phyloP scores from a whole-genome alignment of 495 filamentous ascomycete species.

The Opeltia flavorubescens region DNA sequence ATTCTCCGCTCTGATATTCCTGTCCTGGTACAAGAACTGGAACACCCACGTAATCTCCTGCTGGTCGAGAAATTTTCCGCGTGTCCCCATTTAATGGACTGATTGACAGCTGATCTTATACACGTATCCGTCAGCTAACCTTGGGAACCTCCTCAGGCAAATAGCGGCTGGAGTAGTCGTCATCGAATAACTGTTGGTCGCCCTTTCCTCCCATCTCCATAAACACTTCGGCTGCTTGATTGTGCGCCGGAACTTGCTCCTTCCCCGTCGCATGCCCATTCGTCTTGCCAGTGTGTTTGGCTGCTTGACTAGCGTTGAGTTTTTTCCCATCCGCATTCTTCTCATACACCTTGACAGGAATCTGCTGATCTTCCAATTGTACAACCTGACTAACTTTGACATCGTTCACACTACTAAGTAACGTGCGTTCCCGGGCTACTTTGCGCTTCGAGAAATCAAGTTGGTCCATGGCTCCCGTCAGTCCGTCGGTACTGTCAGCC shows the following conservation, averaged over 20 bases:
- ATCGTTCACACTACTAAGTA: slow-evolving; percentile 71
- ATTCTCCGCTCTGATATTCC: too few relatives aligned
- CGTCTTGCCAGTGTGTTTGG: too few relatives aligned
- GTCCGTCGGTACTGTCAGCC: slow-evolving; percentile 82
- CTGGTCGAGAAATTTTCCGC: too few relatives aligned
- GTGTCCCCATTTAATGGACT: too few relatives aligned
- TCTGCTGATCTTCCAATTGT: slow-evolving; percentile 34
- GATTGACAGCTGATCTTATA: too few relatives aligned
- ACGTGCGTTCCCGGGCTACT: slow-evolving; percentile 63
- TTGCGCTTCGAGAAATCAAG: slow-evolving; percentile 80
- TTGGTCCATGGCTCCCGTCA: slow-evolving; percentile 65
- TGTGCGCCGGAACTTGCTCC: slow-evolving; percentile 48
- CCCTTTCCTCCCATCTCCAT: slow-evolving; percentile 70
- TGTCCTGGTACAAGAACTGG: too few relatives aligned
- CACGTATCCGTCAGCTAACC: not conserved
- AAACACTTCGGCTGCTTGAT: slow-evolving; percentile 59
- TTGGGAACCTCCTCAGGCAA: slow-evolving; percentile 15
- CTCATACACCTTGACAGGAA: slow-evolving; percentile 60
- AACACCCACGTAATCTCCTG: too few relatives aligned
- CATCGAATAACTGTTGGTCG: slow-evolving; percentile 59
- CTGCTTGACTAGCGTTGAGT: slow-evolving; percentile 24
- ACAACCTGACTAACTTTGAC: slow-evolving; percentile 52
- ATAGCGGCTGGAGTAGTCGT: slow-evolving; percentile 40
- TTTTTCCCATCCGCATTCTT: slow-evolving; percentile 51
- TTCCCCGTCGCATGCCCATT: slow-evolving; percentile 14